phyloP scores from a whole-genome alignment of 768 basidiomycete species.

The Jaapia argillacea region DNA sequence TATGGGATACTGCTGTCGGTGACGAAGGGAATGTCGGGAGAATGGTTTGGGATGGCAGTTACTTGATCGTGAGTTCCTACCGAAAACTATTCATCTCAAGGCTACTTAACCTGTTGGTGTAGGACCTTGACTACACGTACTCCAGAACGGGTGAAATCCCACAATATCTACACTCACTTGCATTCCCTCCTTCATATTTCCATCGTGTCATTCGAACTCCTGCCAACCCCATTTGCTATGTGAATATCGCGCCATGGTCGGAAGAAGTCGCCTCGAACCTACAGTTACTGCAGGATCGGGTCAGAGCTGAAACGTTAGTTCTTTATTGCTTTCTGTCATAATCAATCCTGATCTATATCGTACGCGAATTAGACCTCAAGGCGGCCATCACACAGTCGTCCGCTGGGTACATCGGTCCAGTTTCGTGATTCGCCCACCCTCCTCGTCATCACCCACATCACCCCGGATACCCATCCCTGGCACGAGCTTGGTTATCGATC shows the following conservation, averaged over 20 bases:
- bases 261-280: slow-evolving; percentile 65
- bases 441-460: too few relatives aligned
- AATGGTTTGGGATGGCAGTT: slow-evolving; percentile 83
- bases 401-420: slow-evolving; percentile 80
- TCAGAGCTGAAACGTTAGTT: slow-evolving; percentile 73
- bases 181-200: slow-evolving; percentile 85
- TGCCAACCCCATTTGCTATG: slow-evolving; percentile 40
- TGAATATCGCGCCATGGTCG: slow-evolving; percentile 74
- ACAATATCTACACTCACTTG: slow-evolving; percentile 68
- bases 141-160: slow-evolving; percentile 69
- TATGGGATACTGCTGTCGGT: slow-evolving; percentile 82
- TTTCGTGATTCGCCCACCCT: slow-evolving; percentile 49
- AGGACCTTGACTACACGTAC: slow-evolving; percentile 85
- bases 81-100: slow-evolving; percentile 7
- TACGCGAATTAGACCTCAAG: slow-evolving; percentile 50
- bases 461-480: slow-evolving; percentile 22
- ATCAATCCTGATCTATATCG: slow-evolving; percentile 1
- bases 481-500: slow-evolving; percentile 50
- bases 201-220: slow-evolving; percentile 67
- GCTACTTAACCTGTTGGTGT: slow-evolving; percentile 1
- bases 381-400: slow-evolving; percentile 68
- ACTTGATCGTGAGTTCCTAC: slow-evolving; percentile 57
- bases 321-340: slow-evolving; percentile 4
- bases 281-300: slow-evolving; percentile 69
- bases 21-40: slow-evolving; percentile 83